Conservation (phyloP, 371 early-diverging fungal genomes). For the Rhizopus microsporus region DNA sequence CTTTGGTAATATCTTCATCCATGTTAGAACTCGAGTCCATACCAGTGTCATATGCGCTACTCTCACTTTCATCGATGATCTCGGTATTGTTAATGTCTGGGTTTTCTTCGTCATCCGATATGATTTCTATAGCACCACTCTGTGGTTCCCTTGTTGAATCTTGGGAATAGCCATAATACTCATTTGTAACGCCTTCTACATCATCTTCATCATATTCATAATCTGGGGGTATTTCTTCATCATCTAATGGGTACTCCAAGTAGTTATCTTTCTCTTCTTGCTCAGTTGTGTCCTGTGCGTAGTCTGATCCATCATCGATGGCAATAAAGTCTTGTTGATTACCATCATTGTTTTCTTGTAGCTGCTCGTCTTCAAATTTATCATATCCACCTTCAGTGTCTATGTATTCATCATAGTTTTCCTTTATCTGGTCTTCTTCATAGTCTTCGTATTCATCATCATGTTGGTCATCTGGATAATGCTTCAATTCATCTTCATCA, state of each 20-base stretch:
- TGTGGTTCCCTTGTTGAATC: neutral
- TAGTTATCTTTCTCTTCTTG: neutral
- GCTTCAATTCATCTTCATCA: neutral
- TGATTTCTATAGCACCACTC: neutral
- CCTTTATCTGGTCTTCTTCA: slow-evolving; percentile 1
- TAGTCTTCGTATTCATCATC: neutral
- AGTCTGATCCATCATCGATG: neutral
- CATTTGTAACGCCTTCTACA: neutral
- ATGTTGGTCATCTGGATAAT: neutral
- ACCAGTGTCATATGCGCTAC: too few relatives aligned
- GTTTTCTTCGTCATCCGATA: neutral
- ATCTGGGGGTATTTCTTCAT: neutral
- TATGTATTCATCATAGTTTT: slow-evolving; percentile 2
- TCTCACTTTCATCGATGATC: neutral
- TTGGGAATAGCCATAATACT: neutral
- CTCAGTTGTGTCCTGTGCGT: neutral
- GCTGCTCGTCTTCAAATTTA: neutral
- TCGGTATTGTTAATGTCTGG: neutral
- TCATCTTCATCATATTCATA: neutral
- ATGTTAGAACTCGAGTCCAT: neutral
- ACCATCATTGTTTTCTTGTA: neutral
- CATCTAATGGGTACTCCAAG: neutral
- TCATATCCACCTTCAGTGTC: slow-evolving; percentile 5
- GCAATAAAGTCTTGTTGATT: neutral
- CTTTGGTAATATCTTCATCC: neutral